phyloP scores from a whole-genome alignment of 495 filamentous ascomycete species.

The Coniosporium apollinis region DNA sequence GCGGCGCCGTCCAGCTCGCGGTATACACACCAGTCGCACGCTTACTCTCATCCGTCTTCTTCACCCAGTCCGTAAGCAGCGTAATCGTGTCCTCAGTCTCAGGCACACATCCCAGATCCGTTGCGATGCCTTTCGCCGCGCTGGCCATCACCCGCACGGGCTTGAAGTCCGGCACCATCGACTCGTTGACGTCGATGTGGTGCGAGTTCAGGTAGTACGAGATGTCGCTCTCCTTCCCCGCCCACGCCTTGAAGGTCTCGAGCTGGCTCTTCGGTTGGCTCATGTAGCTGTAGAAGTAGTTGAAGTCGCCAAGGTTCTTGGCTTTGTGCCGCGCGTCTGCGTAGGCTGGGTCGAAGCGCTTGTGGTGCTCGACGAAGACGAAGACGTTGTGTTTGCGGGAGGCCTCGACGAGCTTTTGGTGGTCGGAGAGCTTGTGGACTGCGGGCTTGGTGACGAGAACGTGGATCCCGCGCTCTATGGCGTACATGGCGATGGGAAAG shows the following conservation, averaged over 20 bases:
- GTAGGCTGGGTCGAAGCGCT: constrained; percentile 87
- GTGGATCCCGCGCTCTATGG: constrained; percentile 71
- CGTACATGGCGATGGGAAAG: constrained; percentile 87
- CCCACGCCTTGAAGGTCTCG: constrained; percentile 94
- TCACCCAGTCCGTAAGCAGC: constrained; percentile 72
- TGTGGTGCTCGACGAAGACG: constrained; percentile 93
- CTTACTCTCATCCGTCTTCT: constrained; percentile 46
- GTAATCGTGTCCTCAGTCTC: constrained; percentile 89
- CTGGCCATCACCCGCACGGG: constrained; percentile 67
- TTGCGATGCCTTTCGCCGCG: constrained; percentile 53
- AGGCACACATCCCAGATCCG: constrained; percentile 56
- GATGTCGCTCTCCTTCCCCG: constrained; percentile 78
- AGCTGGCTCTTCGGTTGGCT: constrained; percentile 83
- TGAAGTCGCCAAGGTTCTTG: constrained; percentile 68
- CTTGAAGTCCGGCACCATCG: constrained; percentile 67
- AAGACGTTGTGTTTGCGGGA: constrained; percentile 64
- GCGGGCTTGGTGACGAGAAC: constrained; percentile 94
- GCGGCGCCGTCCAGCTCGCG: constrained; percentile 85
- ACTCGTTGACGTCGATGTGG: constrained; percentile 80
- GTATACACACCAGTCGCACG: constrained; percentile 84
- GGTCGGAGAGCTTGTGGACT: constrained; percentile 64
- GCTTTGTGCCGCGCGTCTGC: constrained; percentile 68
- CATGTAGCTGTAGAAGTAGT: constrained; percentile 98
- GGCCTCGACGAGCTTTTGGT: constrained; percentile 54
- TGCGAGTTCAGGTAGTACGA: constrained; percentile 91